Base-by-base conservation (phyloP, 1,284 basidiomycete species). In the Exsudoporus floridanus region DNA sequence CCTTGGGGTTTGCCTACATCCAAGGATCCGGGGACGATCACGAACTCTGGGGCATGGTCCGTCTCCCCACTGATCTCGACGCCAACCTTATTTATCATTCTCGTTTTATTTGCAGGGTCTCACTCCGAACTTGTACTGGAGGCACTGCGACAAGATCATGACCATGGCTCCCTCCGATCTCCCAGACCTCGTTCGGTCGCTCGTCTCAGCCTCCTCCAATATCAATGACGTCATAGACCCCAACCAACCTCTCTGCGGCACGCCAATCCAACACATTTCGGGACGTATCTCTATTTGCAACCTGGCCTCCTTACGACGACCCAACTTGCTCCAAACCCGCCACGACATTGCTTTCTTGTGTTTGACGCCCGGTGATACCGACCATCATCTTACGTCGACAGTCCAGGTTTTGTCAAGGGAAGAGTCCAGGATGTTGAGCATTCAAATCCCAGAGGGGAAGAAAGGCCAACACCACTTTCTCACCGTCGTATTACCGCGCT, bases 21-120 rank as follows among this genome's bases (percentile, higher is more conserved):
- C 92, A 95, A 69, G 93, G 93, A 2, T 90, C 89, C 0, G 92
- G 92, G 0, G 92, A 94, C 62, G 92, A 94, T 62, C 91, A 94
- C 62, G 92, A 94, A 65, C 74, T 87, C 8, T 94, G 92, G 92
- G 82, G 88, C 36, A 80, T 81, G 81, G 88, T 88, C 39, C 35
- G 77, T 66, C 7, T 27, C n/a, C 41, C 9, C 38, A 40, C 39
- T 52, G 46, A 34, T 30, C 25, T 42, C 13, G 2, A 27, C 18
- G n/a, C 25, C 27, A 18, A 28, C 10, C 13, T 23, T 12, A 7
- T 34, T 28, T 6, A 21, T 33, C 37, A 12, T 37, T 7, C n/a
- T 31, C 5, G 4, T 23, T 8, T 28, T 14, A 12, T 30, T 34
- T 31, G 2, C 60, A 87, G 79, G 90, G 90, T 2, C 72, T 94